Evolutionary conservation across 345 rosid species (phyloP).

Genomic region (Eucalyptus sp.): DNA sequence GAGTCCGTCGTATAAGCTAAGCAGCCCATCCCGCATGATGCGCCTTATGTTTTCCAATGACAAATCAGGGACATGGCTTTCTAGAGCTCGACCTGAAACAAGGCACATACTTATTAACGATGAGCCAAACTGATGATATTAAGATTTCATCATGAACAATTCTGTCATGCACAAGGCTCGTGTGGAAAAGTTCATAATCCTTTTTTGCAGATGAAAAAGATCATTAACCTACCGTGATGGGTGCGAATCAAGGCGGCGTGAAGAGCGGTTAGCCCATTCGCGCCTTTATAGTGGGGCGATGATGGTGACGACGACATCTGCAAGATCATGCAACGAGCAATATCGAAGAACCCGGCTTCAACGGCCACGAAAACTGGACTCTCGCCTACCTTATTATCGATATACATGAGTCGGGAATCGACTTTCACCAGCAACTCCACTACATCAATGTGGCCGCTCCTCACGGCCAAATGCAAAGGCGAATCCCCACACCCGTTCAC

Average conservation of each 20-base stretch:
- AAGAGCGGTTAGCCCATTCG: background rate
- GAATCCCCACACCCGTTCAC: constrained; percentile 6
- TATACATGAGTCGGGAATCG: background rate
- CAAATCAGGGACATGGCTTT: background rate
- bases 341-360: constrained; percentile 1
- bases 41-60: background rate
- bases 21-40: background rate
- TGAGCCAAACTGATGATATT: background rate
- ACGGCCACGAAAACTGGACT: constrained; percentile 13
- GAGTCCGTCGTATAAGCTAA: background rate
- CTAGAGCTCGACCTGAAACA: background rate
- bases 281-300: constrained; percentile 1
- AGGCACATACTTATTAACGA: background rate
- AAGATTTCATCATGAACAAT: background rate
- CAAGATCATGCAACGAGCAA: background rate
- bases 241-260: background rate
- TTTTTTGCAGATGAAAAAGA: background rate
- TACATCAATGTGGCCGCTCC: background rate
- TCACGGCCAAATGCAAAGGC: constrained; percentile 5
- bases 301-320: background rate
- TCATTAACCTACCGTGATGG: background rate
- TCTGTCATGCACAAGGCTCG: background rate
- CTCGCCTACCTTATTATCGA: background rate
- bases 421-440: constrained; percentile 3
- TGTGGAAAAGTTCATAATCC: background rate